Evolutionary conservation across 2,329 filamentous ascomycete genomes (phyloP).

Genomic region (Neophaeococcomyces aloes): DNA sequence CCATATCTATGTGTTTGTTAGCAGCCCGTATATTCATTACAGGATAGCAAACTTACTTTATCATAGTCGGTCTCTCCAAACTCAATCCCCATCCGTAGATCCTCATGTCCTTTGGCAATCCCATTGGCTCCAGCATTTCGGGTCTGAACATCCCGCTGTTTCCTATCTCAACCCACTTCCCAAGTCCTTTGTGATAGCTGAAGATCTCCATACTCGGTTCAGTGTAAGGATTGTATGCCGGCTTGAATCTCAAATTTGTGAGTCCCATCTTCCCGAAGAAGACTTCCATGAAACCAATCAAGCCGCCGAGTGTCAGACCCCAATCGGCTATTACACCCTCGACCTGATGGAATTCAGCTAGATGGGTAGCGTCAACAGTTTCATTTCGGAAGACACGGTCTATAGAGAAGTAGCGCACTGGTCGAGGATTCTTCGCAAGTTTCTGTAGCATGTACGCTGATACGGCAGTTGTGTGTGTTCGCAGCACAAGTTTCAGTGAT

Average conservation of each 20-base stretch:
- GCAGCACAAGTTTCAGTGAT: conserved; percentile 73
- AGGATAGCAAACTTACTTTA: conserved; percentile 55
- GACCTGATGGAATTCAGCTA: conserved; percentile 97
- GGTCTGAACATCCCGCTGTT: conserved; percentile 98
- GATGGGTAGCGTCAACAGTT: conserved; percentile 88
- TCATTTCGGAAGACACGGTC: conserved; percentile 98
- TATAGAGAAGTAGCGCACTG: conserved; percentile 96
- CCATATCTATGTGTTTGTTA: conserved; percentile 41
- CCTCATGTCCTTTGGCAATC: conserved; percentile 77
- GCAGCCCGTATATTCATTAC: neutral
- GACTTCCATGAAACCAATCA: conserved; percentile 88
- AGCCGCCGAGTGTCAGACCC: conserved; percentile 76
- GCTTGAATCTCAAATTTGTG: conserved; percentile 80
- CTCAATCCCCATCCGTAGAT: conserved; percentile 91
- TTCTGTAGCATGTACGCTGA: conserved; percentile 86
- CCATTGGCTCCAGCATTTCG: conserved; percentile 94
- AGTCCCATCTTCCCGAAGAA: conserved; percentile 98
- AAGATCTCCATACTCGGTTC: conserved; percentile 98
- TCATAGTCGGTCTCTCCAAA: conserved; percentile 94
- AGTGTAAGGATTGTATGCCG: conserved; percentile 89
- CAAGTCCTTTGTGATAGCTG: conserved; percentile 78
- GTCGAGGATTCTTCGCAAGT: conserved; percentile 69
- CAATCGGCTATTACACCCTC: conserved; percentile 98
- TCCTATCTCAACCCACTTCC: conserved; percentile 92
- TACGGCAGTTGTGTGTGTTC: conserved; percentile 91